These are phyloP conservation scores for Auriscalpium microsporum DNA, from an alignment of 768 basidiomycete genomes.

Conservation along the genomic window DNA sequence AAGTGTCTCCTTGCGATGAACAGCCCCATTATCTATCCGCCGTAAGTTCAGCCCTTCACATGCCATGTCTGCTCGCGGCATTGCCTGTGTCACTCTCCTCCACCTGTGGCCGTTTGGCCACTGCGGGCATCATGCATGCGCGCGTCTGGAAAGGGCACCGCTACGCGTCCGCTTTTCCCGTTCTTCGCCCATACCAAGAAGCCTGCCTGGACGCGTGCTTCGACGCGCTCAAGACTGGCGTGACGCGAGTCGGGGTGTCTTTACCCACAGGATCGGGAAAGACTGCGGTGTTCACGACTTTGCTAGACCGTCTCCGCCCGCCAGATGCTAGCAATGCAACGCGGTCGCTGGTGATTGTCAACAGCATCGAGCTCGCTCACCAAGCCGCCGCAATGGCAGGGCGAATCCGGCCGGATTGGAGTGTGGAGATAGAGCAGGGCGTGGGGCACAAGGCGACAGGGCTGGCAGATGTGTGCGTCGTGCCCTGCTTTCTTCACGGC, in stretches of 20 bases:
- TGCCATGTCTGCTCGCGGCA: no score
- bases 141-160: no score
- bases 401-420: conserved; percentile 59
- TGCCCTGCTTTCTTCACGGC: not conserved
- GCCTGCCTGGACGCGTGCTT: conserved; percentile 71
- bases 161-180: conserved; percentile 12
- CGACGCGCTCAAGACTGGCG: conserved; percentile 59
- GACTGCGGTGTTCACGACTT: conserved; percentile 84
- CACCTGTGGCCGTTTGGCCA: no score
- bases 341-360: conserved; percentile 76
- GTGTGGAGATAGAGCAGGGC: conserved; percentile 91
- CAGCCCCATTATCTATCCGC: no score
- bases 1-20: no score
- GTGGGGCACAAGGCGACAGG: conserved; percentile 66
- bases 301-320: conserved; percentile 56
- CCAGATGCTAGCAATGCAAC: conserved; percentile 34
- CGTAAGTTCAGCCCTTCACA: no score
- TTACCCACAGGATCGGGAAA: conserved; percentile 82
- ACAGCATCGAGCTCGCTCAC: conserved; percentile 79
- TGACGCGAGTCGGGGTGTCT: conserved; percentile 72
- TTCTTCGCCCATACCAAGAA: conserved; percentile 83
- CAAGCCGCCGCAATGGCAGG: conserved; percentile 75
- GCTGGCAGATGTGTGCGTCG: conserved; percentile 70
- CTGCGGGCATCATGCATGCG: no score
- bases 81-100: no score